Base-by-base conservation (phyloP, 495 filamentous ascomycete genomes). In the Margaritispora aquatica region DNA sequence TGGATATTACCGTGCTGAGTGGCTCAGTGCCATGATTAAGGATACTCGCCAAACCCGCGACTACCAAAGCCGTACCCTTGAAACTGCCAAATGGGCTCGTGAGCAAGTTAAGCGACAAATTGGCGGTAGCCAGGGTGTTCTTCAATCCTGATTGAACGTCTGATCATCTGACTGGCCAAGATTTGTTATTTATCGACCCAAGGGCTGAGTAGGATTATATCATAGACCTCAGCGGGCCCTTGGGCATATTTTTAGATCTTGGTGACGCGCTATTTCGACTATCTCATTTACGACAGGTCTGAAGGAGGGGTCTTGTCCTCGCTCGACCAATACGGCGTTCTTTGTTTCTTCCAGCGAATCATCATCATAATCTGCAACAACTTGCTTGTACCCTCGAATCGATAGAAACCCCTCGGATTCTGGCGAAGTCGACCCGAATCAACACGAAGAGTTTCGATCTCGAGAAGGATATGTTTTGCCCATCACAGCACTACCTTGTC, bases 21-120 rank as follows among this genome's bases (percentile, higher is more conserved):
- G 95, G 92, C 74, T 98, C 55, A 89, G 84, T 19, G 70, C 76
- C 17, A 84, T 98, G 77, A 89, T 96, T 61, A 89, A 90, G 72
- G 92, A 97, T 66, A 89, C 88, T 19, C 84, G 89, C 55, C 75
- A 81, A 27, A 97, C 93, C 78, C 84, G 87, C 29, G 90, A 96
- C 7, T 96, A 88, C 76, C 77, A 82, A 66, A 44, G 77, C 19
- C 89, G 92, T 52, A 97, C 94, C 5, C 85, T 90, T 60, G 92
- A 97, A 26, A 97, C 93, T 20, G 94, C 94, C 66, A 87, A 94
- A 52, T 98, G 94, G 94, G 91, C 94, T 58, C 86, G 94, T 36
- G 95, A 97, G 77, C 91, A 96, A 68, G 91, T 97, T 69, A 96
- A 96, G 80, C 86, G 90, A 62, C 94, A 98, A 71, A 82, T 88